phyloP scores from a whole-genome alignment of 371 early-diverging fungal species.

The Mucor saturninus region DNA sequence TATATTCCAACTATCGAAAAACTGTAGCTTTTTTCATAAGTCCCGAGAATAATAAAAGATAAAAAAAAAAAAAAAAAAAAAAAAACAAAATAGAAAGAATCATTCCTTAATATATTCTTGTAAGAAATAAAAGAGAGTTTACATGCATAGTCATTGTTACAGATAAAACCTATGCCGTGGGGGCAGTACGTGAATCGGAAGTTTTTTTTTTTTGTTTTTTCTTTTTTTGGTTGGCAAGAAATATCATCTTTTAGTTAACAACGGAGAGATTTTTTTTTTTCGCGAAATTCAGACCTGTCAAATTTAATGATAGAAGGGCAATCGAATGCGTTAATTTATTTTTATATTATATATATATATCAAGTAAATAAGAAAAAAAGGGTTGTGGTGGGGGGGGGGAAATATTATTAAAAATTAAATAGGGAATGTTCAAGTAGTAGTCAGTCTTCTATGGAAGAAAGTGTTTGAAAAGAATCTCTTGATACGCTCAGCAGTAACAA shows the following conservation, averaged over 20 bases:
- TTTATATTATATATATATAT: background rate
- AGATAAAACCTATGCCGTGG: too few species aligned
- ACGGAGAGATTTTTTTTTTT: background rate
- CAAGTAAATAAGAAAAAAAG: background rate
- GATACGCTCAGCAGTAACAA: slow-evolving; percentile 12
- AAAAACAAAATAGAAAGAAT: too few species aligned
- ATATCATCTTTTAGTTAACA: background rate
- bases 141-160: background rate
- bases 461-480: slow-evolving; percentile 19
- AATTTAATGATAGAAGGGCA: background rate
- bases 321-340: background rate
- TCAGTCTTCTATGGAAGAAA: slow-evolving; percentile 21
- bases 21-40: background rate
- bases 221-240: background rate
- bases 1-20: background rate
- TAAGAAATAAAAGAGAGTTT: too few species aligned
- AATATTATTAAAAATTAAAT: background rate
- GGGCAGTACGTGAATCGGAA: background rate
- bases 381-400: background rate
- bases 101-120: background rate
- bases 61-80: too few species aligned
- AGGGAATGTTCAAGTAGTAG: slow-evolving; percentile 6
- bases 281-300: background rate
- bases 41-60: slow-evolving; percentile 12
- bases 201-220: background rate